phyloP scores from a whole-genome alignment of 2,329 filamentous ascomycete genomes.

The Cryphonectria parasitica region DNA sequence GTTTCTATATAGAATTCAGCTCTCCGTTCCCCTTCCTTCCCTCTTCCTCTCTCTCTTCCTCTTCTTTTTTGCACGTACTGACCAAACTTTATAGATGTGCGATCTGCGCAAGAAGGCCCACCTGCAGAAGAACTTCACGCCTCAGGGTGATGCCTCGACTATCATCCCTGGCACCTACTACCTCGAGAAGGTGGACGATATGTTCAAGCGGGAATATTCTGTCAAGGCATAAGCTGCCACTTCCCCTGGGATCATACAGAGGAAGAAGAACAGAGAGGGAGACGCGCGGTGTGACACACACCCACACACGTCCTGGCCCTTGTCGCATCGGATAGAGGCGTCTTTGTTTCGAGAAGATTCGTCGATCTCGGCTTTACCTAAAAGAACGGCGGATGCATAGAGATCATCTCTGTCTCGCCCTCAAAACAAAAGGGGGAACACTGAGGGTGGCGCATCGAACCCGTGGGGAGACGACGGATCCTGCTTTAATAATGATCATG shows the following conservation, averaged over 20 bases:
- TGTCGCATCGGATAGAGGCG: slow-evolving; percentile 29
- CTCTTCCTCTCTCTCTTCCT: not conserved
- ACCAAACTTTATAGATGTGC: slow-evolving; percentile 63
- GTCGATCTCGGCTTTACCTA: slow-evolving; percentile 38
- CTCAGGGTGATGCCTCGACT: slow-evolving; percentile 68
- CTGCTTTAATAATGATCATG: slow-evolving; percentile 28
- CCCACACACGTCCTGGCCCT: slow-evolving; percentile 50
- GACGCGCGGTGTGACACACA: slow-evolving; percentile 47
- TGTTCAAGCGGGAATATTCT: slow-evolving; percentile 81
- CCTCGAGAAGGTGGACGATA: slow-evolving; percentile 78
- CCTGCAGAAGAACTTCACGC: slow-evolving; percentile 77
- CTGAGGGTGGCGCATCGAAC: slow-evolving; percentile 24
- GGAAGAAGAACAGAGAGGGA: slow-evolving; percentile 53
- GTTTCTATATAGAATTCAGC: not conserved
- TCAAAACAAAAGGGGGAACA: not conserved
- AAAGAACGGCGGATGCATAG: slow-evolving; percentile 34
- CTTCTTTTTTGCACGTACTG: not conserved
- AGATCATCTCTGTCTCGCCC: slow-evolving; percentile 1
- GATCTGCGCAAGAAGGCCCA: slow-evolving; percentile 81
- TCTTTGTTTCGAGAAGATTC: slow-evolving; percentile 39
- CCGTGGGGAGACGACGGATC: slow-evolving; percentile 11
- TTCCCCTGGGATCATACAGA: slow-evolving; percentile 12
- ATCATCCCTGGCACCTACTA: slow-evolving; percentile 74
- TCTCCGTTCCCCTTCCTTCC: not conserved
- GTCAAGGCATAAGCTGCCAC: slow-evolving; percentile 66